phyloP scores from a whole-genome alignment of 768 basidiomycete genomes.

The Leccinum rimulosum region DNA sequence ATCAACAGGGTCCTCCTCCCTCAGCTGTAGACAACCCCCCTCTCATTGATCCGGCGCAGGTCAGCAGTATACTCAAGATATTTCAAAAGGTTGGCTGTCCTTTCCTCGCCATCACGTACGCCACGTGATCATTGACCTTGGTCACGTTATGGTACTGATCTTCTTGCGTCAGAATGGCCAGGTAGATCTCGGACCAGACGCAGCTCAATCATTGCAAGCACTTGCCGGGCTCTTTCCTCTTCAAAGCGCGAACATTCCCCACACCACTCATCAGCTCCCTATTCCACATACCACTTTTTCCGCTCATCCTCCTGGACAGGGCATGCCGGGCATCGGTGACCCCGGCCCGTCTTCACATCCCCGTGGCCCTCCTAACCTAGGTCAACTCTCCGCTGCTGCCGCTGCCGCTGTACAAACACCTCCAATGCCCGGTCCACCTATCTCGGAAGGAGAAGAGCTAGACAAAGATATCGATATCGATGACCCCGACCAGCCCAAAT shows the following conservation, averaged over 20 bases:
- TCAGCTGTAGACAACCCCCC: constrained; percentile 7
- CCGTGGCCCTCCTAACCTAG: constrained; percentile 62
- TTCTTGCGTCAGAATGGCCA: constrained; percentile 38
- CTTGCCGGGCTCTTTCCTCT: constrained; percentile 40
- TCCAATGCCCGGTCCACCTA: constrained; percentile 15
- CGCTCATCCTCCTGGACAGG: constrained; percentile 28
- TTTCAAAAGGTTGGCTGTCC: constrained; percentile 52
- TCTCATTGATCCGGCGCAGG: constrained; percentile 50
- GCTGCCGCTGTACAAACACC: constrained; percentile 46
- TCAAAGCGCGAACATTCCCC: constrained; percentile 27
- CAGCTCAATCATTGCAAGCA: constrained; percentile 56
- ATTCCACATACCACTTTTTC: constrained; percentile 42
- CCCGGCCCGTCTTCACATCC: constrained; percentile 74
- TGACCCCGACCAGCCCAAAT: constrained; percentile 24
- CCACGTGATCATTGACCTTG: constrained; percentile 26
- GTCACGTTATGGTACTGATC: constrained; percentile 19
- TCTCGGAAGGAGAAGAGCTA: constrained; percentile 19
- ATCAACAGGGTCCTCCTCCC: constrained; percentile 11
- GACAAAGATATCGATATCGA: constrained; percentile 32
- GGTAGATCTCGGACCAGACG: constrained; percentile 58
- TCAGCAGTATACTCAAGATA: constrained; percentile 58
- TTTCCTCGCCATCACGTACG: constrained; percentile 8
- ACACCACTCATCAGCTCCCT: constrained; percentile 18
- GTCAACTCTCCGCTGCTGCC: constrained; percentile 49
- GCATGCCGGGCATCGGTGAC: constrained; percentile 55